These are phyloP conservation scores for Colletotrichum neosansevieriae DNA, from an alignment of 2,329 filamentous ascomycete genomes.

Conservation along the genomic window DNA sequence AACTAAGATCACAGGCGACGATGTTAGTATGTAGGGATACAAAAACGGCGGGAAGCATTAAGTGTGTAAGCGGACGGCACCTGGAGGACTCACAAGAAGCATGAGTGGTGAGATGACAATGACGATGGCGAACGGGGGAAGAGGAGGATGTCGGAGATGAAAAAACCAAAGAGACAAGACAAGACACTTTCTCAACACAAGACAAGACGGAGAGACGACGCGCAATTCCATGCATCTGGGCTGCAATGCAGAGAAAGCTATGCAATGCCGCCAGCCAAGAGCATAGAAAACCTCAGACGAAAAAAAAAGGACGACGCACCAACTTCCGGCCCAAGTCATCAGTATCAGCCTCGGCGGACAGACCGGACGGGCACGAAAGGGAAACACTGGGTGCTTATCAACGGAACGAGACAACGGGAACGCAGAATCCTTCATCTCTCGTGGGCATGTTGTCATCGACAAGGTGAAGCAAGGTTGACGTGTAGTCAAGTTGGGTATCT, in stretches of 20 bases:
- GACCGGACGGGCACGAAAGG: constrained; percentile 4
- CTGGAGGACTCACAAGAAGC: constrained; percentile 21
- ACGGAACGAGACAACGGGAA: constrained; percentile 9
- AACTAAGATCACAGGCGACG: constrained; percentile 33
- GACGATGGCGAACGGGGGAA: background rate
- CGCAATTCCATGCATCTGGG: constrained; percentile 30
- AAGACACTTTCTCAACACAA: background rate
- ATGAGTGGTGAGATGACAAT: constrained; percentile 6
- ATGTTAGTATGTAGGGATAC: constrained; percentile 7
- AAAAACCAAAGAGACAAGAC: constrained; percentile 1
- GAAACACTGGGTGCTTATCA: constrained; percentile 4
- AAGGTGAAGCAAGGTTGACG: background rate
- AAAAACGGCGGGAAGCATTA: constrained; percentile 14
- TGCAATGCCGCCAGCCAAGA: background rate
- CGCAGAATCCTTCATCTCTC: constrained; percentile 10
- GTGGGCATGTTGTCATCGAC: constrained; percentile 20
- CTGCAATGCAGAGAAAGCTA: constrained; percentile 15
- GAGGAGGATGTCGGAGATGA: constrained; percentile 6
- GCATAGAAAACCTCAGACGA: constrained; percentile 31
- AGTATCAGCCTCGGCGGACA: constrained; percentile 19
- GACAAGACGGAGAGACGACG: constrained; percentile 11
- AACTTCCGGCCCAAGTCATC: background rate
- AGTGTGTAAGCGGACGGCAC: background rate
- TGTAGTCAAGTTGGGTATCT: constrained; percentile 2
- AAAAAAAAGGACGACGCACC: constrained; percentile 8